Conservation (phyloP, 495 filamentous ascomycete species). For the Aspergillus saccharolyticus region DNA sequence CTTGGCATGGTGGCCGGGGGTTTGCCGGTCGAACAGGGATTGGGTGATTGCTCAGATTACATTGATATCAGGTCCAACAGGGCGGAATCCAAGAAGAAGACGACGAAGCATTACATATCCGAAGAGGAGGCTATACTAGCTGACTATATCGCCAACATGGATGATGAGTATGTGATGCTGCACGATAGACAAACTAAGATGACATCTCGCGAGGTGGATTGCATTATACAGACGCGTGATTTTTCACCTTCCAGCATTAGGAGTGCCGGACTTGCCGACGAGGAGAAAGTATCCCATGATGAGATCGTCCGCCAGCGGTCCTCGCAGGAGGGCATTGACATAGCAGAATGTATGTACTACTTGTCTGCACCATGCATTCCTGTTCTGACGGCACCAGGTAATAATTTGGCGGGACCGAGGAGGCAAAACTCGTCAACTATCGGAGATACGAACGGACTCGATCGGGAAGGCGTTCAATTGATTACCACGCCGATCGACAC, state of each 20-base stretch:
- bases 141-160: slow-evolving; percentile 76
- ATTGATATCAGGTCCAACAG: neutral
- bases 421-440: neutral
- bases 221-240: neutral
- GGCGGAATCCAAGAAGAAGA: neutral
- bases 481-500: neutral
- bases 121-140: slow-evolving; percentile 54
- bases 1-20: too few relatives aligned
- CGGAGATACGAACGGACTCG: neutral
- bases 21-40: neutral
- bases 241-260: neutral
- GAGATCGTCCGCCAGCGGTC: neutral
- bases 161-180: slow-evolving; percentile 18
- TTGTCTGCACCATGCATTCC: neutral
- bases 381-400: neutral
- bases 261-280: neutral
- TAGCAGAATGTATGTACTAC: neutral
- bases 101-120: slow-evolving; percentile 3
- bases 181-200: neutral
- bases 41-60: neutral
- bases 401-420: neutral
- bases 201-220: neutral
- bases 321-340: neutral
- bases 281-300: neutral
- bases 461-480: neutral